Evolutionary conservation across 495 filamentous ascomycete species (phyloP).

Genomic region (Staphylotrichum tortipilum): DNA sequence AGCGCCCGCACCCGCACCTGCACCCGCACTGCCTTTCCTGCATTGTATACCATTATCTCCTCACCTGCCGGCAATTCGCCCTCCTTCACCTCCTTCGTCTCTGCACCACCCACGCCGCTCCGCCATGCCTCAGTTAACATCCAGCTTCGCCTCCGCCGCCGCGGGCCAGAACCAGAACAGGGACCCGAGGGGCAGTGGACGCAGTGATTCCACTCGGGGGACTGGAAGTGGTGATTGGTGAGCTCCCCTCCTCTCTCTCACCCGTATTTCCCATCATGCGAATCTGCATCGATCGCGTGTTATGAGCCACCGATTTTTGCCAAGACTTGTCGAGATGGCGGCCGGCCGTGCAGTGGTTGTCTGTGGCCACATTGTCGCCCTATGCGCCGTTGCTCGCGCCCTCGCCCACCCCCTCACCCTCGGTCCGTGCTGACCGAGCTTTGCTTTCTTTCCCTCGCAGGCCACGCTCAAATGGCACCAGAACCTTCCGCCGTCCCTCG

Average conservation of each 20-base stretch:
- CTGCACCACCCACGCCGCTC: not conserved
- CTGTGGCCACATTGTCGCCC: too few species aligned
- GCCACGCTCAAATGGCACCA: slow-evolving; percentile 60
- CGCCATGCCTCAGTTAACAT: slow-evolving; percentile 66
- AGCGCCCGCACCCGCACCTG: not conserved
- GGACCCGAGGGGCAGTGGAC: slow-evolving; percentile 32
- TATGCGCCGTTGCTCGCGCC: too few species aligned
- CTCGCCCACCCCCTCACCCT: too few species aligned
- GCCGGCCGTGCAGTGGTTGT: too few species aligned
- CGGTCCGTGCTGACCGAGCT: too few species aligned
- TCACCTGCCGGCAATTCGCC: slow-evolving; percentile 10
- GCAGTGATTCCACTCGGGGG: slow-evolving; percentile 21
- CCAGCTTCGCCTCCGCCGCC: slow-evolving; percentile 76
- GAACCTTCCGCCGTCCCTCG: slow-evolving; percentile 79
- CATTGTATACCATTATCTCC: too few species aligned
- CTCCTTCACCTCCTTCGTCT: not conserved
- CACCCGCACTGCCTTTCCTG: not conserved
- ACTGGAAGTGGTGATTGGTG: slow-evolving; percentile 30
- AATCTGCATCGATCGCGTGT: too few species aligned
- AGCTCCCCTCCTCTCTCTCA: slow-evolving; percentile 6
- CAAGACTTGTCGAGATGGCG: too few species aligned
- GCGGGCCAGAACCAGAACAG: slow-evolving; percentile 62
- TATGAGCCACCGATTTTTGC: too few species aligned
- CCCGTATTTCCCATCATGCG: not conserved
- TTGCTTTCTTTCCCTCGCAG: too few species aligned